Base-by-base conservation (phyloP, 2,329 filamentous ascomycete species). In the Botryosphaeria agaves region DNA sequence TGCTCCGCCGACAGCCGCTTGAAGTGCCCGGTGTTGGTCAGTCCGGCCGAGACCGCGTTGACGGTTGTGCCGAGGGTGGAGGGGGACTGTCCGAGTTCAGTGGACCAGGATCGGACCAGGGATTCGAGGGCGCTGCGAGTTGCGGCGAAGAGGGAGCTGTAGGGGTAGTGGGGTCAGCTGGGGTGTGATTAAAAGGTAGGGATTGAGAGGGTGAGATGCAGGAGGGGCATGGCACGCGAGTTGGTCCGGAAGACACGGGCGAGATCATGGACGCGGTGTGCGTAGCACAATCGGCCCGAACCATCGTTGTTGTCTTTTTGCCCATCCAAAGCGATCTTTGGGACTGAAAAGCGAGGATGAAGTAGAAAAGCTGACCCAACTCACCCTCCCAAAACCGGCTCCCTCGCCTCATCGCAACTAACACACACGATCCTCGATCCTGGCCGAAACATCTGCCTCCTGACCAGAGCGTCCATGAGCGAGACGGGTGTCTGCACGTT, bases 41-140 rank as follows among this genome's bases (percentile, higher is more conserved):
- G 28, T 2, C 46, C 46, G 3, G 47, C 44, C 5, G 40, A 39
- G 14, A 50, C 40, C 0, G 43, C 38, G 37, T 49, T 49, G 5
- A 42, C 44, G 2, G 46, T 49, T 3, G 32, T 37, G 20, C 8
- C 8, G 20, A 23, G 20, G 20, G 2, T 8, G 20, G 20, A n/a
- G 20, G 20, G 20, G 20, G 20, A 7, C 12, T 2, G 11, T 36
- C 34, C 14, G 38, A 48, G 35, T 9, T 45, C 41, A 3, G 43
- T 32, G 6, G 45, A 41, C 45, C 44, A 49, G 0, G 35, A 34
- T 4, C 42, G 29, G 3, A 36, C 36, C 12, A 49, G 25, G 3
- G 34, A 30, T 17, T 48, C 44, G 14, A 46, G 32, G 0, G 38
- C 46, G 1, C 41, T 32, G n/a, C 46, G 44, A 3, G 40, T 39